Percentiles rank a stretch among this genome's conserved stretches.
These are phyloP conservation scores for Verticillium alfalfae DNA, from an alignment of 2,329 filamentous ascomycete genomes.

Conservation along the genomic window DNA sequence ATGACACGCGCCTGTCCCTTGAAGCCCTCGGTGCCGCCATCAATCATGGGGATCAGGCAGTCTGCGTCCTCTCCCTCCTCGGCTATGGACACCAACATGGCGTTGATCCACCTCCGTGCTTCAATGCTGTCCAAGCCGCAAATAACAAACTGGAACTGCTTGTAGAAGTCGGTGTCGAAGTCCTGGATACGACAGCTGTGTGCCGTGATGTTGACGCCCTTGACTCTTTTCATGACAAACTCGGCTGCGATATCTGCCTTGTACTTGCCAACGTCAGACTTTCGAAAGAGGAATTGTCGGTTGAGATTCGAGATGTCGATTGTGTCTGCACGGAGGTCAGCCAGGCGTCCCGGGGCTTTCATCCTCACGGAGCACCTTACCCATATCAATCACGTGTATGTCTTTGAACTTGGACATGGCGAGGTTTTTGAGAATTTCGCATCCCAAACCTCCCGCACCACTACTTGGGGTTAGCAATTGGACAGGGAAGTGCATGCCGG, in stretches of 20 bases:
- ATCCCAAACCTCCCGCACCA: constrained; percentile 89
- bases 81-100: constrained; percentile 84
- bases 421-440: constrained; percentile 94
- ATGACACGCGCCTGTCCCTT: constrained; percentile 95
- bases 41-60: constrained; percentile 86
- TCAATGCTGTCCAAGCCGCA: constrained; percentile 97
- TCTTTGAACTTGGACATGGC: constrained; percentile 93
- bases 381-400: constrained; percentile 99
- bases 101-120: constrained; percentile 97
- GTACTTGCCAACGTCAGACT: constrained; percentile 83
- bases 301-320: constrained; percentile 99
- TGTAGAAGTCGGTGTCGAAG: constrained; percentile 93
- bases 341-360: neutral
- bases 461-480: constrained; percentile 35
- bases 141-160: constrained; percentile 90
- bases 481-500: neutral
- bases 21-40: constrained; percentile 97
- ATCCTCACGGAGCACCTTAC: constrained; percentile 34
- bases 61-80: constrained; percentile 72
- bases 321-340: constrained; percentile 58
- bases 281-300: constrained; percentile 92
- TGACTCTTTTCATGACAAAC: constrained; percentile 86
- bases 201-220: constrained; percentile 86
- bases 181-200: constrained; percentile 96
- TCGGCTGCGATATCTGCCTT: constrained; percentile 91